These are phyloP conservation scores for Fraxinus sp. DNA, from an alignment of 305 asterid genomes.

Conservation along the genomic window DNA sequence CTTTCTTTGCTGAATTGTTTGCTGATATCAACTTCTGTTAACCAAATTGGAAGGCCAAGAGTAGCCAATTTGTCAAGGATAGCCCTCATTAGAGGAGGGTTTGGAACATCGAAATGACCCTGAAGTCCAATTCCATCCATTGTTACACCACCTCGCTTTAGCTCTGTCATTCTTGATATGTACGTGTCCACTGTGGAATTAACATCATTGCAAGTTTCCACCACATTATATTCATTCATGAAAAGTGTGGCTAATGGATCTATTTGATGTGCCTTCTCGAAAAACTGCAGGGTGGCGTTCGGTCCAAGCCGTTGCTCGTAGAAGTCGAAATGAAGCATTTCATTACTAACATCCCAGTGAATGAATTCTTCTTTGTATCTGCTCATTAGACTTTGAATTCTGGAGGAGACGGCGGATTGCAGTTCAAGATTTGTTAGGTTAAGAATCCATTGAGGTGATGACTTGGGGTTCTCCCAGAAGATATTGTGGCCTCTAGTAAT, in stretches of 20 bases:
- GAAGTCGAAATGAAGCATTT: conserved; percentile 70
- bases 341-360: conserved; percentile 83
- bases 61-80: conserved; percentile 65
- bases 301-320: conserved; percentile 57
- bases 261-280: conserved; percentile 42
- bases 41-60: conserved; percentile 72
- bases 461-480: conserved; percentile 71
- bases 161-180: conserved; percentile 47
- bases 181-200: conserved; percentile 58
- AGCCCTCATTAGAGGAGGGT: conserved; percentile 65
- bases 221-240: conserved; percentile 69
- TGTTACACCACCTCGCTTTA: conserved; percentile 46
- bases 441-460: conserved; percentile 59
- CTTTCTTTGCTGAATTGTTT: conserved; percentile 36
- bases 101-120: conserved; percentile 69
- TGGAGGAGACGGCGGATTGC: conserved; percentile 48
- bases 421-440: conserved; percentile 48
- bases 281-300: conserved; percentile 52
- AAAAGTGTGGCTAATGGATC: conserved; percentile 66
- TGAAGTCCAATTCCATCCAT: conserved; percentile 75
- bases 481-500: conserved; percentile 72
- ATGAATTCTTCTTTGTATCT: conserved; percentile 60
- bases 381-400: conserved; percentile 56
- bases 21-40: conserved; percentile 80
- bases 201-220: conserved; percentile 58